Evolutionary conservation across 345 rosid species (phyloP), one percentile per base, ranked within the genome.

Genomic region (Xanthoceras sorbifolium): DNA sequence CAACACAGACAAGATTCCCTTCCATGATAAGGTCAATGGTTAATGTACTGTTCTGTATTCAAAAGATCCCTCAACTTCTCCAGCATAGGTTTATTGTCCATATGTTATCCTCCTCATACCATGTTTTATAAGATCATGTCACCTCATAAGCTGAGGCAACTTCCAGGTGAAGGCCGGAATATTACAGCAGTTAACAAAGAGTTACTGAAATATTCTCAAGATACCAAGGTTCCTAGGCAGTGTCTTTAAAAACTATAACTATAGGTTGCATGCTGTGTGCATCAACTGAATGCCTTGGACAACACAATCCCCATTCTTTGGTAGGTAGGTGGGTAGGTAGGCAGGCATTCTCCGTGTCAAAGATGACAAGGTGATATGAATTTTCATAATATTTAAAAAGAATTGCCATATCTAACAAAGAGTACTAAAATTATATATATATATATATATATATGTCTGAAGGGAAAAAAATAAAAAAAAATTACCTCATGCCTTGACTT

Each of bases 401-500:
- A 50, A 50, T 22, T 57, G 23, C 22, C 62, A 57, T 7, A 7
- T 20, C 28, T 62, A 20, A 28, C 10, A 8, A 25, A 62, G 36
- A 25, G 15, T 64, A 31, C 26, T 26, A 4, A 26, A 23, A n/a
- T n/a, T 17, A 28, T 17, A 28, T 64, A 32, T 12, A 12, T 29
- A 6, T 15, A 28, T 5, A 25, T 9, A 11, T 25, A 15, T 26
- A 5, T 29, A 28, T 31, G 38, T 28, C 40, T 17, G 10, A 31
- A 4, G 9, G 72, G 29, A 25, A 5, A 64, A 65, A 61, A 32
- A 29, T 23, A 29, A 22, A 4, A 63, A 64, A 60, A 34, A 26
- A 25, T 68, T 91, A 96, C 99, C 99, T 97, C 96, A 42, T 90
- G 93, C 80, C 99, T 94, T 26, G 93, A 83, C 86, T 91, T 87